Evolutionary conservation across 345 rosid species (phyloP), one percentile per base, ranked within the genome.

Genomic region (Noccaea bulbosa): DNA sequence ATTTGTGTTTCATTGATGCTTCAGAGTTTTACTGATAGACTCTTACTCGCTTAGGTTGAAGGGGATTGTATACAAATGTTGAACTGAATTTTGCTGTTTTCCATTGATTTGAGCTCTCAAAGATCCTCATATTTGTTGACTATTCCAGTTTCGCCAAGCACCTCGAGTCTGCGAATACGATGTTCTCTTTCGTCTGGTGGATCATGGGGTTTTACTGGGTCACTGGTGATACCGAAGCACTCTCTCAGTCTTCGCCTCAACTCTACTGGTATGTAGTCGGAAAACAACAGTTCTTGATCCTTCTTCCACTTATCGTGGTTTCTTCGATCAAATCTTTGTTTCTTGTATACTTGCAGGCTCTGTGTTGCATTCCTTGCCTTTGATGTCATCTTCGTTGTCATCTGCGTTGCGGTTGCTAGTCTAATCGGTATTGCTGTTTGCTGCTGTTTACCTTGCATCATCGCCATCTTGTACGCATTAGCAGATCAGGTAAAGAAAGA

Each of bases 391-490:
- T 93, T 93, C 61, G 91, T 91, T 41, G 79, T 88, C 30, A 79
- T 91, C 57, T 93, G 96, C 39, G 80, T 89, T 49, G 86, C 80
- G 51, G 82, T 81, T 69, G 97, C 97, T 1, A 85, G 88, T 67
- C 86, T 93, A 4, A 80, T 93, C 41, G 92, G 94, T 22, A 81
- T 93, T 53, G 97, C 97, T 69, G 86, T 93, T 66, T 93, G 98
- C 79, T 89, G 92, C 82, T 93, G 90, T 69, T 90, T 93, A 73
- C 98, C 98, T 3, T 93, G 97, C 78, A 93, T 93, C 60, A 86
- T 91, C 22, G 99, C 91, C 2, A 83, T 93, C 81, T 73, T 93
- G 54, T 91, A 89, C 69, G 93, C 96, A 3, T 71, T 91, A 65
- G 71, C 95, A 4, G 95, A 91, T 47, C 84, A 81, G 95, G 99